Evolutionary conservation across 2,329 filamentous ascomycete species (phyloP).

Genomic region (Phyllosticta citribraziliensis): DNA sequence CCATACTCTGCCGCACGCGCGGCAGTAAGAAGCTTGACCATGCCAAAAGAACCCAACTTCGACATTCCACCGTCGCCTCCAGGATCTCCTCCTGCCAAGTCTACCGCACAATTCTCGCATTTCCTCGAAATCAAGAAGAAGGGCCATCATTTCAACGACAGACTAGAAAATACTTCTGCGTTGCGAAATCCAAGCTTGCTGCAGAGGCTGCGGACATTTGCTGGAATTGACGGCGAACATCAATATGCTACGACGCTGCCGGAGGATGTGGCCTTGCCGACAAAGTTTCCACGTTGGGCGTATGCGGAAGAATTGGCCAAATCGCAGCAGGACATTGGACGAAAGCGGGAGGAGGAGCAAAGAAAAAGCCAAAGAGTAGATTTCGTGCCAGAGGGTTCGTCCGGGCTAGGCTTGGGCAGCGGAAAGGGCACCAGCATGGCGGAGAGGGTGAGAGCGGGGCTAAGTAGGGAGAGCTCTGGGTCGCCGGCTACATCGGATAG

Average conservation of each 20-base stretch:
- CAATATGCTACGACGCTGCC: slow-evolving; percentile 56
- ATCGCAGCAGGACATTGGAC: slow-evolving; percentile 29
- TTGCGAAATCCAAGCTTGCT: slow-evolving; percentile 63
- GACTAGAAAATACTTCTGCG: slow-evolving; percentile 55
- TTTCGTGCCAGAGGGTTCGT: slow-evolving; percentile 22
- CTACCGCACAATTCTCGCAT: slow-evolving; percentile 59
- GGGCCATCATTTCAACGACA: slow-evolving; percentile 68
- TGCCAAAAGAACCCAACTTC: slow-evolving; percentile 62
- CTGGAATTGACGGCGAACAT: slow-evolving; percentile 43
- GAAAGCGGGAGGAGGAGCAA: slow-evolving; percentile 23
- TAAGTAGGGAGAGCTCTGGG: slow-evolving; percentile 6
- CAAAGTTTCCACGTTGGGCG: slow-evolving; percentile 32
- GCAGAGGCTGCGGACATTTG: slow-evolving; percentile 64
- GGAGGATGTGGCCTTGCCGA: slow-evolving; percentile 28
- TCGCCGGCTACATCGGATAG: slow-evolving; percentile 13
- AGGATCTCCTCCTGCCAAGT: slow-evolving; percentile 34
- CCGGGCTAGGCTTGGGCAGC: slow-evolving; percentile 9
- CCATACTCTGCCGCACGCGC: slow-evolving; percentile 59
- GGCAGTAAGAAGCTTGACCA: slow-evolving; percentile 59
- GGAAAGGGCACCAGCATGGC: slow-evolving; percentile 1
- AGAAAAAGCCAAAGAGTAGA: slow-evolving; percentile 22
- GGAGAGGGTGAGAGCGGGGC: slow-evolving; percentile 7
- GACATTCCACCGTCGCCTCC: slow-evolving; percentile 66
- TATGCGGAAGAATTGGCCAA: slow-evolving; percentile 34
- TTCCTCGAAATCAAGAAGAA: slow-evolving; percentile 71